These are phyloP conservation scores for Sphagnum magellanicum DNA, from an alignment of 228 moss, liverwort and hornwort species.

Conservation along the genomic window DNA sequence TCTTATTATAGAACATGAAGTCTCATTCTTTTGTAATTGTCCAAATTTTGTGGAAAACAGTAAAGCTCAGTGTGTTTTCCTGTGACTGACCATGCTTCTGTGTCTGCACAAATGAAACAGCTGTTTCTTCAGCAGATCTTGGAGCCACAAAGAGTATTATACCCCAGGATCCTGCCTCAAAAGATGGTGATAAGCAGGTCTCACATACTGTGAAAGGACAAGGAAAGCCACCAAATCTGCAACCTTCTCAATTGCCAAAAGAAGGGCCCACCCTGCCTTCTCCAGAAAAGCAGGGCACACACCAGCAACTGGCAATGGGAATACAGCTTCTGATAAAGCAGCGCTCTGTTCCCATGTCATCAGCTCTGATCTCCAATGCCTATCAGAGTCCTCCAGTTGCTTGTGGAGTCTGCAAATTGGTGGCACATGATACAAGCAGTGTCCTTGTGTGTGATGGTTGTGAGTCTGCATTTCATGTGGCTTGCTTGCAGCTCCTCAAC, in stretches of 20 bases:
- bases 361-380: conserved; percentile 13
- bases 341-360: background rate
- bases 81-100: too few relatives aligned
- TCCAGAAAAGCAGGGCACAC: conserved; percentile 20
- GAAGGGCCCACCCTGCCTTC: conserved; percentile 8
- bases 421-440: conserved; percentile 49
- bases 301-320: conserved; percentile 26
- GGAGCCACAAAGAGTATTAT: conserved; percentile 3
- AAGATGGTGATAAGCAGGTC: conserved; percentile 6
- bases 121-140: background rate
- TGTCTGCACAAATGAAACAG: too few relatives aligned
- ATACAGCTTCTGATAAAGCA: conserved; percentile 40
- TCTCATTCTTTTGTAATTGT: too few relatives aligned
- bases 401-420: conserved; percentile 62
- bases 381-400: conserved; percentile 52
- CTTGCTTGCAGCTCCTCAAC: conserved; percentile 54
- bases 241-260: conserved; percentile 26
- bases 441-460: conserved; percentile 81
- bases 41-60: too few relatives aligned
- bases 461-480: conserved; percentile 62
- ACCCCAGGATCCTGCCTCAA: conserved; percentile 1
- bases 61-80: too few relatives aligned
- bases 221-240: conserved; percentile 19
- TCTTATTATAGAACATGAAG: too few relatives aligned
- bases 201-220: conserved; percentile 18